phyloP scores from a whole-genome alignment of 2,329 filamentous ascomycete genomes.

The Fusarium floridanum region DNA sequence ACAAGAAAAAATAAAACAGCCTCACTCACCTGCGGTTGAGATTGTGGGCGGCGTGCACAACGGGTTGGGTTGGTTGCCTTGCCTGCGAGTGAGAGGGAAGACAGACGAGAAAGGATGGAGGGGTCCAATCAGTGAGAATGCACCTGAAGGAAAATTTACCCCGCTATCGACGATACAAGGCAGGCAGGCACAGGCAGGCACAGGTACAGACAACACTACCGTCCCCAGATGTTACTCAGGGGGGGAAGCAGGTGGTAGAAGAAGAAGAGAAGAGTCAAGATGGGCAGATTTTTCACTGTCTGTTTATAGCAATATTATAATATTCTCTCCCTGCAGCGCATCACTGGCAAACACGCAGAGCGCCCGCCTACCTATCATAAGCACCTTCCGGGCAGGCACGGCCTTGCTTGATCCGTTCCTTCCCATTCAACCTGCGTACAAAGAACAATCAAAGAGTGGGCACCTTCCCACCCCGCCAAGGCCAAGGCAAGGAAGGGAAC shows the following conservation, averaged over 20 bases:
- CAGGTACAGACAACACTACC: conserved; percentile 8
- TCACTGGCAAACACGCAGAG: background rate
- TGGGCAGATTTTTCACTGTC: background rate
- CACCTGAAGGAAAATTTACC: conserved; percentile 42
- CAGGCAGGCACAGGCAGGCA: conserved; percentile 3
- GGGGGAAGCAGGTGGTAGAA: background rate
- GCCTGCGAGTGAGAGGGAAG: conserved; percentile 39
- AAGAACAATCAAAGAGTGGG: conserved; percentile 19
- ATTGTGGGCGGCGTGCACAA: conserved; percentile 36
- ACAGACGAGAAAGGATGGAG: conserved; percentile 39
- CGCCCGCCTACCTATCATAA: conserved; percentile 15
- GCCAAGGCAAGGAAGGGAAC: conserved; percentile 17
- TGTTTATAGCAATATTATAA: background rate
- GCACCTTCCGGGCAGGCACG: conserved; percentile 27
- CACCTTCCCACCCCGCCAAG: background rate
- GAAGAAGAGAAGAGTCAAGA: background rate
- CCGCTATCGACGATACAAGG: conserved; percentile 36
- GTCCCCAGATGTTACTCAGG: background rate
- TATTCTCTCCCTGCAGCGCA: background rate
- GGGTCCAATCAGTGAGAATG: conserved; percentile 44
- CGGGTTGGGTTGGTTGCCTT: conserved; percentile 17
- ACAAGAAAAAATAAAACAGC: conserved; percentile 29
- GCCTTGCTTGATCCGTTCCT: conserved; percentile 1
- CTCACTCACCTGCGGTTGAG: conserved; percentile 40
- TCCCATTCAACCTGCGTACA: conserved; percentile 20